Conservation (phyloP, 768 basidiomycete genomes). For the Phaeotremella fagi region DNA sequence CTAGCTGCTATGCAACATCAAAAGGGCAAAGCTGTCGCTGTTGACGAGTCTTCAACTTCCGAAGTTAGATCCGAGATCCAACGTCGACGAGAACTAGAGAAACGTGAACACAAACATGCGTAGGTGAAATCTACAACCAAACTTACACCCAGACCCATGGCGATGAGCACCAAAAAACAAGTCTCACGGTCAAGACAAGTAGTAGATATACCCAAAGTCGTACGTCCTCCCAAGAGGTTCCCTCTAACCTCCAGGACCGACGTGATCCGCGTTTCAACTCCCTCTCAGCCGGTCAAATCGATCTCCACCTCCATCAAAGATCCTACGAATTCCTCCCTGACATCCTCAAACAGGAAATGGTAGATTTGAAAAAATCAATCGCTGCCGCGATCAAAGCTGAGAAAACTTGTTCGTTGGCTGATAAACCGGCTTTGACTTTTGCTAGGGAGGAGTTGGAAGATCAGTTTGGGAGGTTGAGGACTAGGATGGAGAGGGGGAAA, state of each 20-base stretch:
- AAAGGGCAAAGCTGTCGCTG: constrained; percentile 50
- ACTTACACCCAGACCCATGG: constrained; percentile 60
- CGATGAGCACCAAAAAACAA: constrained; percentile 77
- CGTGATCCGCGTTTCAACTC: constrained; percentile 84
- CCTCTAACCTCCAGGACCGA: constrained; percentile 55
- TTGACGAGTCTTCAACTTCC: constrained; percentile 20
- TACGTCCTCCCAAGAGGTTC: constrained; percentile 47
- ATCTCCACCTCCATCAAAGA: constrained; percentile 60
- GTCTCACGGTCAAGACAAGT: constrained; percentile 68
- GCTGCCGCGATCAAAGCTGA: constrained; percentile 61
- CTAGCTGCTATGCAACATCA: constrained; percentile 33
- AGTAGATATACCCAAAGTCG: constrained; percentile 63
- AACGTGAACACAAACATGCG: constrained; percentile 71
- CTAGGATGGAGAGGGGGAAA: constrained; percentile 66
- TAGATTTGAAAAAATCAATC: constrained; percentile 61
- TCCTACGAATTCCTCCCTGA: constrained; percentile 72
- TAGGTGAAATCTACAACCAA: constrained; percentile 51
- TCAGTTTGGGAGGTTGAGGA: constrained; percentile 72
- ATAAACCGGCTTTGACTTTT: constrained; percentile 56
- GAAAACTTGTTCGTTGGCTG: constrained; percentile 27
- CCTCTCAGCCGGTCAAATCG: constrained; percentile 62
- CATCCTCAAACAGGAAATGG: constrained; percentile 62
- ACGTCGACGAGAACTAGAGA: constrained; percentile 29
- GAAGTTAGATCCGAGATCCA: constrained; percentile 47
- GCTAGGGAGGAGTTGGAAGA: constrained; percentile 68